These are phyloP conservation scores for Mallotus repandus DNA, from an alignment of 441 rosid species.

Conservation along the genomic window DNA sequence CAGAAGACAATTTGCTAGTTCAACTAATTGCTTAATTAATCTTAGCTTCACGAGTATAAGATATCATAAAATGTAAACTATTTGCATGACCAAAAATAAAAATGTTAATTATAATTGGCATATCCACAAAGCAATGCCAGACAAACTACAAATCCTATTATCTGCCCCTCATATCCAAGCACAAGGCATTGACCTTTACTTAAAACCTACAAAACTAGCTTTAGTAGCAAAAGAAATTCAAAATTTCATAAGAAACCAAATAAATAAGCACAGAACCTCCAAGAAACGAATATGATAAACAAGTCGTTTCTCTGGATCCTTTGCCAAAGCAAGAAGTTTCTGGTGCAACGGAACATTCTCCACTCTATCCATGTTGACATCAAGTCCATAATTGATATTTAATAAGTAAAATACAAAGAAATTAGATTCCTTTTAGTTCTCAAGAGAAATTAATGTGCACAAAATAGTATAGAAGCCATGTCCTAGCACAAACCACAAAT, in stretches of 20 bases:
- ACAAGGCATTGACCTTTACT: background rate
- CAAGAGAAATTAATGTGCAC: background rate
- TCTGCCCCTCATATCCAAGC: background rate
- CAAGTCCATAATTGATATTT: constrained; percentile 55
- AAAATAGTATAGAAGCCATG: background rate
- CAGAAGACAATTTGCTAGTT: background rate
- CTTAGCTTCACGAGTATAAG: background rate
- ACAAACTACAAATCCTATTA: background rate
- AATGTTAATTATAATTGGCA: background rate
- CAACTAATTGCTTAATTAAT: background rate
- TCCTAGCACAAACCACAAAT: background rate
- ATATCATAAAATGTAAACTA: background rate
- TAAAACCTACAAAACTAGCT: background rate
- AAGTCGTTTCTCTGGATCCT: constrained; percentile 59
- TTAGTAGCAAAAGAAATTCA: background rate
- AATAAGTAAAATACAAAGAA: constrained; percentile 2
- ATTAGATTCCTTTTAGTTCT: background rate
- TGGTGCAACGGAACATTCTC: constrained; percentile 63
- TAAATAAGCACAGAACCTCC: constrained; percentile 44
- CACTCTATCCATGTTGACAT: constrained; percentile 68
- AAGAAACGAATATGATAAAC: constrained; percentile 59
- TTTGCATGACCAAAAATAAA: background rate
- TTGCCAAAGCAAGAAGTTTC: constrained; percentile 57
- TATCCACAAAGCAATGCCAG: background rate
- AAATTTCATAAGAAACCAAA: too few relatives aligned